phyloP scores from a whole-genome alignment of 2,329 filamentous ascomycete genomes.

The Ceratocystis diversiconidia region DNA sequence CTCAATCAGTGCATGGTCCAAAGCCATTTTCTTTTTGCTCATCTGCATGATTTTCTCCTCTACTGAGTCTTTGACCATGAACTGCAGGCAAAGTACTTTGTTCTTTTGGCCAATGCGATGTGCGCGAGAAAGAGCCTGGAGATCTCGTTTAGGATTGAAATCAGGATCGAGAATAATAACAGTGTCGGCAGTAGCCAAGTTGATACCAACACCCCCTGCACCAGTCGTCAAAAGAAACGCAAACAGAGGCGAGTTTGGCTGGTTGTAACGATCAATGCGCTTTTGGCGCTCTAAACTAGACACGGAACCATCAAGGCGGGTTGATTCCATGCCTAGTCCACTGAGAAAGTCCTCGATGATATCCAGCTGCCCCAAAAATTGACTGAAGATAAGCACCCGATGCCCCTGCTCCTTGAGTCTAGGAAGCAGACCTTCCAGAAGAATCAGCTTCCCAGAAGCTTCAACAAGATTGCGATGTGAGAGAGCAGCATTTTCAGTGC shows the following conservation, averaged over 20 bases:
- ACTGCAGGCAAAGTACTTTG: slow-evolving; percentile 87
- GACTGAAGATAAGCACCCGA: slow-evolving; percentile 86
- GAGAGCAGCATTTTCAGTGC: slow-evolving; percentile 42
- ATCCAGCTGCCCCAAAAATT: slow-evolving; percentile 78
- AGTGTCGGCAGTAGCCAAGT: slow-evolving; percentile 89
- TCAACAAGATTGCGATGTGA: slow-evolving; percentile 75
- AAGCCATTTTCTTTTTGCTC: slow-evolving; percentile 85
- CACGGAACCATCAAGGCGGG: slow-evolving; percentile 75
- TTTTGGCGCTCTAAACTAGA: slow-evolving; percentile 79
- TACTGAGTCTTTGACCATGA: slow-evolving; percentile 76
- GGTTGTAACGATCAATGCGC: slow-evolving; percentile 87
- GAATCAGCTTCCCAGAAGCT: slow-evolving; percentile 74
- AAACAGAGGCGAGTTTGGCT: slow-evolving; percentile 66
- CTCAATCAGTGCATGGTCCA: slow-evolving; percentile 91
- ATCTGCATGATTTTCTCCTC: slow-evolving; percentile 97
- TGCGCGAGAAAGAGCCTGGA: slow-evolving; percentile 85
- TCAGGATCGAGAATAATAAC: slow-evolving; percentile 96
- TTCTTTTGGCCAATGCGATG: slow-evolving; percentile 94
- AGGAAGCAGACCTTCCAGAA: slow-evolving; percentile 74
- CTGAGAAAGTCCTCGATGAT: slow-evolving; percentile 85
- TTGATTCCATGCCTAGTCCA: slow-evolving; percentile 56
- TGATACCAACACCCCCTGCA: slow-evolving; percentile 93
- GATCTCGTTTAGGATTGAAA: slow-evolving; percentile 95
- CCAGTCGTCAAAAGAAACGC: slow-evolving; percentile 87
- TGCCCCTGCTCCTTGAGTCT: slow-evolving; percentile 77